Conservation (phyloP, 2,329 filamentous ascomycete species). For the Daldinia sp. region DNA sequence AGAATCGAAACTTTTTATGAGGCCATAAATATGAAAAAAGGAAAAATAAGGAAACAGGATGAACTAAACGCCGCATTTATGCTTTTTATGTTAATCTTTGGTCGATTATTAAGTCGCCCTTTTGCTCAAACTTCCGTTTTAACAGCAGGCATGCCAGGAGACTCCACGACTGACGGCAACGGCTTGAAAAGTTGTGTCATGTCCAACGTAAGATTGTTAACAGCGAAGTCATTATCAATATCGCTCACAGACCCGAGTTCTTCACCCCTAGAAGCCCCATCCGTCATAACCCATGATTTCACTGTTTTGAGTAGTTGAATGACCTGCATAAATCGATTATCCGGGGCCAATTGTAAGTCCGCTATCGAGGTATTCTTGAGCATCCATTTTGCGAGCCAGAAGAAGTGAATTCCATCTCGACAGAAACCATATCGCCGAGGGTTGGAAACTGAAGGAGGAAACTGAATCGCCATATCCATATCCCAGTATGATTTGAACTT, state of each 20-base stretch:
- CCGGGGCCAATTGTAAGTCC: conserved; percentile 64
- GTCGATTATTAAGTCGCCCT: conserved; percentile 14
- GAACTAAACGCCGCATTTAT: conserved; percentile 45
- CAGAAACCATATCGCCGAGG: conserved; percentile 72
- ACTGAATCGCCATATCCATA: conserved; percentile 72
- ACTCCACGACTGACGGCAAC: conserved; percentile 56
- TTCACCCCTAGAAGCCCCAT: conserved; percentile 71
- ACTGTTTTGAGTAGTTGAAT: conserved; percentile 69
- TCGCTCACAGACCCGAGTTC: conserved; percentile 73
- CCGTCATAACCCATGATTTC: conserved; percentile 66
- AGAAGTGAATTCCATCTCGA: conserved; percentile 75
- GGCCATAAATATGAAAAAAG: conserved; percentile 37
- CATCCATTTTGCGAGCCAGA: conserved; percentile 73
- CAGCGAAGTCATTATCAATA: conserved; percentile 72
- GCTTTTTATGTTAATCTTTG: conserved; percentile 35
- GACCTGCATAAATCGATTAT: conserved; percentile 67
- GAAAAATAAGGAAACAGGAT: conserved; percentile 42
- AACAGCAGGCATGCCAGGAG: conserved; percentile 53
- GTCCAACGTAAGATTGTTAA: conserved; percentile 70
- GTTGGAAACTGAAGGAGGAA: conserved; percentile 63
- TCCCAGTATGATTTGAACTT: conserved; percentile 80
- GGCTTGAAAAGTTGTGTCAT: conserved; percentile 77
- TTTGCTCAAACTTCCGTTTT: conserved; percentile 50
- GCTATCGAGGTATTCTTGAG: conserved; percentile 64
- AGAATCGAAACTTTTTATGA: conserved; percentile 44